Percentiles rank a stretch among this genome's conserved stretches.
Evolutionary conservation across 2,329 filamentous ascomycete species (phyloP).

Genomic region (Colletotrichum caudatum): DNA sequence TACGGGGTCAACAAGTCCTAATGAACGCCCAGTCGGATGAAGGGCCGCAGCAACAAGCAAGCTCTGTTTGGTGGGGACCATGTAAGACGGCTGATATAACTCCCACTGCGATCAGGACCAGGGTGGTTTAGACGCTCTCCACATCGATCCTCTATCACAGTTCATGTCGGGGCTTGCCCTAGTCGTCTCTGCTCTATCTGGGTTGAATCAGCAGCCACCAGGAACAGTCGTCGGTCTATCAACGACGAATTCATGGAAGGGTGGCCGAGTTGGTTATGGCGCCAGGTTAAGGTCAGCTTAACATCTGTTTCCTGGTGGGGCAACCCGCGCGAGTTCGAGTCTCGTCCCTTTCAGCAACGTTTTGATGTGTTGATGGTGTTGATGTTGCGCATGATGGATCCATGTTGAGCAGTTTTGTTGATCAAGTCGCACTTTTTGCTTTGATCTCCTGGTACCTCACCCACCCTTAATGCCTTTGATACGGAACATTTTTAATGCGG

Average conservation of each 20-base stretch:
- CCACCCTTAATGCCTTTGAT: no score
- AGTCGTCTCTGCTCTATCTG: background rate
- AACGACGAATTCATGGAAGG: background rate
- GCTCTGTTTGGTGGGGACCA: background rate
- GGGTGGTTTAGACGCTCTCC: background rate
- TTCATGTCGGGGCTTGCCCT: background rate
- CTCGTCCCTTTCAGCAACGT: constrained; percentile 6
- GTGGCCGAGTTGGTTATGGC: constrained; percentile 28
- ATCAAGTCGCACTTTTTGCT: background rate
- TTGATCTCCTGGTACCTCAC: no score
- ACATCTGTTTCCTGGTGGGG: constrained; percentile 28
- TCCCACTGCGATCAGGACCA: background rate
- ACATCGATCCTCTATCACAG: background rate
- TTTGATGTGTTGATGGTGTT: background rate
- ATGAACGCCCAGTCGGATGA: background rate
- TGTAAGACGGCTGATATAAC: background rate
- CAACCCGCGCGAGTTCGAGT: constrained; percentile 25
- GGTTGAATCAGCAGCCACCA: fast-evolving
- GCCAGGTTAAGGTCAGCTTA: constrained; percentile 26
- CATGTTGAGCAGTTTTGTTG: background rate
- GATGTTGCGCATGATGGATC: background rate
- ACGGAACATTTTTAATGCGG: no score
- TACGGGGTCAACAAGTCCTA: background rate
- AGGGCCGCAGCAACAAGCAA: background rate
- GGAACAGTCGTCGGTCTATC: background rate